Evolutionary conservation across 371 early-diverging fungal genomes (phyloP).

Genomic region (Entomophthora muscae): DNA sequence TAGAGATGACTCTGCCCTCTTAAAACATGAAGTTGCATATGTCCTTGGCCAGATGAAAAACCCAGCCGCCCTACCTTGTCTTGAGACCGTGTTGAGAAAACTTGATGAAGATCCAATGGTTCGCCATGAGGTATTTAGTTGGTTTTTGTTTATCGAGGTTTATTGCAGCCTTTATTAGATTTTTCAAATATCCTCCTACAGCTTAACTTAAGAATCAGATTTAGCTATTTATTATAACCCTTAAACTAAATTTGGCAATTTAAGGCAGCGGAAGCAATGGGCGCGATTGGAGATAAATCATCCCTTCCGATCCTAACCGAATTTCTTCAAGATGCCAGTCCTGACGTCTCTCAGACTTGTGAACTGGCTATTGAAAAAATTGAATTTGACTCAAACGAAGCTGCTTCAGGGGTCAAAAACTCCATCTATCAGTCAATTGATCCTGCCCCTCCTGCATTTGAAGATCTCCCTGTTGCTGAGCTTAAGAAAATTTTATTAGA

Average conservation of each 20-base stretch:
- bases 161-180: neutral
- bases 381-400: conserved; percentile 39
- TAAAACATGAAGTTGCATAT: conserved; percentile 98
- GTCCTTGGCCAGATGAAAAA: conserved; percentile 97
- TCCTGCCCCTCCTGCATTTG: conserved; percentile 70
- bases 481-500: conserved; percentile 52
- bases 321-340: conserved; percentile 42
- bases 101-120: conserved; percentile 85
- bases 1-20: conserved; percentile 71
- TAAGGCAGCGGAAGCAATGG: conserved; percentile 93
- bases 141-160: conserved; percentile 13
- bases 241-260: too few relatives aligned
- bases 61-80: conserved; percentile 50
- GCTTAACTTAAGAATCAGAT: too few relatives aligned
- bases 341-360: conserved; percentile 84
- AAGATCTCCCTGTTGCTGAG: conserved; percentile 36
- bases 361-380: conserved; percentile 85
- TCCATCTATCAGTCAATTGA: conserved; percentile 62
- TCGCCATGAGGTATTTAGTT: conserved; percentile 71
- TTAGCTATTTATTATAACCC: too few relatives aligned
- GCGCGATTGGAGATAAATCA: conserved; percentile 66
- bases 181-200: neutral
- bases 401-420: conserved; percentile 17
- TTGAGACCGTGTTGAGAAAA: conserved; percentile 49
- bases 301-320: conserved; percentile 49